Evolutionary conservation across 306 rosid species (phyloP), one percentile per base, ranked within the genome.

Genomic region (Rosa chinensis): DNA sequence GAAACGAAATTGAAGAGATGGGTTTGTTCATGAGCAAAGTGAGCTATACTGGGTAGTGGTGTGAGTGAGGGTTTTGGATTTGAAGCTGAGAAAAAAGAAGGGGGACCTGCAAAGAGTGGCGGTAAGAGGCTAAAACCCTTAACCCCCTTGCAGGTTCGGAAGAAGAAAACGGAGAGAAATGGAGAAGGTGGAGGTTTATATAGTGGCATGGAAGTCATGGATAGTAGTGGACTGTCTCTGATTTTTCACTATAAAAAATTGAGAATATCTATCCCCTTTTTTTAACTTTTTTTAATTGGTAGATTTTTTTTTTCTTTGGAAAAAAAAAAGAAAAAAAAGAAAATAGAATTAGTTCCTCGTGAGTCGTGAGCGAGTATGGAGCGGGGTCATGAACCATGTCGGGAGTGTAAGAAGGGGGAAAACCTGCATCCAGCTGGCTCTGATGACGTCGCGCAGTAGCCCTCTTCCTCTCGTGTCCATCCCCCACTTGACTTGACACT

Each of bases 191-290:
- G 49, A 76, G 72, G 6, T 70, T 81, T 86, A 80, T 80, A 88
- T 87, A 87, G 80, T 39, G 37, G 48, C 13, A 35, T 80, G 78
- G 79, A 88, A 80, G 66, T 17, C 72, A 14, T 44, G 55, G 71
- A 62, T 4, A 78, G 16, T 25, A 50, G 47, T 37, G 37, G 32
- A 32, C 56, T 6, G 10, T 53, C 5, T 40, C 14, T 35, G 28
- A 13, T 73, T 73, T 10, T 20, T 70, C 10, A 47, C 21, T 48
- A 11, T 71, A 23, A 13, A 10, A 52, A 58, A 58, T 21, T n/a
- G 32, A 70, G 32, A 18, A 49, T 18, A 74, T 68, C 25, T 68
- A n/a, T n/a, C 50, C n/a, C 4, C 32, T n/a, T 1, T 25, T 32
- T 12, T 64, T 12, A 13, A 10, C 0, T 28, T 4, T 12, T 62